A percentile compares a stretch with the other conserved stretches of the same genome.
These are phyloP conservation scores for Aspergillus heteromorphus DNA, from an alignment of 495 filamentous ascomycete genomes.

Conservation along the genomic window DNA sequence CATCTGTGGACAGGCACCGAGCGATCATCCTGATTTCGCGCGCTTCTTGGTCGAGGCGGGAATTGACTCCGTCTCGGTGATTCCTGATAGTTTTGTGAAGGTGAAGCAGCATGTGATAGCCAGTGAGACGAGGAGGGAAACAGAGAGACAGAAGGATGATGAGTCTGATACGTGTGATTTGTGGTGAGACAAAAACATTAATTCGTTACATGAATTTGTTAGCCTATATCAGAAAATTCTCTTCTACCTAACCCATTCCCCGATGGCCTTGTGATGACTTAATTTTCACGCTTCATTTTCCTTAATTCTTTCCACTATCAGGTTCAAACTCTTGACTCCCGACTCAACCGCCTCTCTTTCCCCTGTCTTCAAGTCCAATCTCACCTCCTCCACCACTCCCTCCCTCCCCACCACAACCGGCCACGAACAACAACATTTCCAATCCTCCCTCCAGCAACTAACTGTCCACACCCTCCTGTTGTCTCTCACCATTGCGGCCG, in stretches of 20 bases:
- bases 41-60: constrained; percentile 22
- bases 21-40: constrained; percentile 32
- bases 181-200: neutral
- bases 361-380: neutral
- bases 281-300: neutral
- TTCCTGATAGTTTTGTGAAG: constrained; percentile 15
- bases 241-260: too few species aligned
- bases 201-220: too few species aligned
- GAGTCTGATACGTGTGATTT: neutral
- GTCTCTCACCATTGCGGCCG: neutral
- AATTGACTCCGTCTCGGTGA: constrained; percentile 17
- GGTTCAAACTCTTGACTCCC: neutral
- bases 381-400: neutral
- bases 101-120: constrained; percentile 4
- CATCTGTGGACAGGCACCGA: constrained; percentile 32
- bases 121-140: too few species aligned
- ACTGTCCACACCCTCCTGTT: neutral
- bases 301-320: neutral
- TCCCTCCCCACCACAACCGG: neutral
- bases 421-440: neutral
- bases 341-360: neutral
- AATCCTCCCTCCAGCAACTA: neutral
- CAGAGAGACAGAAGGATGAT: too few species aligned
- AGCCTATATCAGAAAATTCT: too few species aligned
- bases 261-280: too few species aligned